Evolutionary conservation across 2,329 filamentous ascomycete genomes (phyloP).

Genomic region (Acrocalymma vagum): DNA sequence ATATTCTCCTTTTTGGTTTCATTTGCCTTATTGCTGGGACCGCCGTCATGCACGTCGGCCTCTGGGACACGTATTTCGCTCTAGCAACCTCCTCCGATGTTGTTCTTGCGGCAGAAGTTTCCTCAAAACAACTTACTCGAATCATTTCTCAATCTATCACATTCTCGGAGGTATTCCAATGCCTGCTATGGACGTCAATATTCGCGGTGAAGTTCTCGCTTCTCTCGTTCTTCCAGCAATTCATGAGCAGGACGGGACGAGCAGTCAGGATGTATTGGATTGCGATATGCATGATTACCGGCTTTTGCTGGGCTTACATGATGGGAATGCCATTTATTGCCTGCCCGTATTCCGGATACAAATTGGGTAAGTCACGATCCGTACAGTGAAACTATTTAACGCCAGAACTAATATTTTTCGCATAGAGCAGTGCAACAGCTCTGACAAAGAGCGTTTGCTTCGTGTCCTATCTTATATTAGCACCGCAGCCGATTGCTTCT

Average conservation of each 20-base stretch:
- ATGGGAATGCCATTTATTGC: constrained; percentile 1
- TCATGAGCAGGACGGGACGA: not conserved
- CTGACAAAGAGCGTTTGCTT: not conserved
- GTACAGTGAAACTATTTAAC: not conserved
- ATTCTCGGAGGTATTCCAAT: constrained; percentile 1
- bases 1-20: not conserved
- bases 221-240: constrained; percentile 1
- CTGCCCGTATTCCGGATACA: not conserved
- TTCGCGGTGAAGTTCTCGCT: constrained; percentile 4
- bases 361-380: not conserved
- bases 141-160: too few relatives aligned
- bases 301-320: not conserved
- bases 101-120: not conserved
- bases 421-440: not conserved
- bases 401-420: not conserved
- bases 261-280: not conserved
- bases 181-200: constrained; percentile 2
- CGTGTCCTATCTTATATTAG: not conserved
- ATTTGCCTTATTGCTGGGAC: constrained; percentile 1
- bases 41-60: not conserved
- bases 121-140: not conserved
- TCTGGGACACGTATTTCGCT: constrained; percentile 1
- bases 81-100: not conserved
- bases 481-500: not conserved
- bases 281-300: not conserved